phyloP scores from a whole-genome alignment of 106 monocot species.

The Phalaenopsis equestris region DNA sequence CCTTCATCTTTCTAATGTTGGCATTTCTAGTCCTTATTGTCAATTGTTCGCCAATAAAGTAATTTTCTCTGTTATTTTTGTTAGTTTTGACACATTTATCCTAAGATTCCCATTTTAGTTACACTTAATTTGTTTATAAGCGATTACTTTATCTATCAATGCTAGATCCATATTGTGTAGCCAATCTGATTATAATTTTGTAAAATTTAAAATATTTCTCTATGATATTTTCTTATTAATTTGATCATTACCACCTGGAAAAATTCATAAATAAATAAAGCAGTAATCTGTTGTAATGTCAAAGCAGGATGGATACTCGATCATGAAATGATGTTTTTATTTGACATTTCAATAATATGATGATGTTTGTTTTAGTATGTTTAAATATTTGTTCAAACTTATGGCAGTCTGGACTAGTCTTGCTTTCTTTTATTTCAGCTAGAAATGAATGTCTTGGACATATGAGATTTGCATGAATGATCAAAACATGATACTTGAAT shows the following conservation, averaged over 20 bases:
- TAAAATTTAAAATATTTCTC: neutral
- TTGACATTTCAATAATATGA: neutral
- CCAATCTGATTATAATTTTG: neutral
- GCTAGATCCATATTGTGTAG: neutral
- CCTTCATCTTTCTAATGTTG: neutral
- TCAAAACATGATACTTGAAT: neutral
- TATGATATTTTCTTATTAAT: neutral
- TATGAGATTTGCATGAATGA: neutral
- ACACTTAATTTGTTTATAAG: neutral
- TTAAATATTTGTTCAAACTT: neutral
- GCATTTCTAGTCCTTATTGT: neutral
- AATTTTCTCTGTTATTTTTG: neutral
- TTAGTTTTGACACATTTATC: neutral
- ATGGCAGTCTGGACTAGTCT: neutral
- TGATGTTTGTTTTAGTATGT: neutral
- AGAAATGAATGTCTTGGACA: neutral
- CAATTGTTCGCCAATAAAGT: neutral
- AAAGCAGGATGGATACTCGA: neutral
- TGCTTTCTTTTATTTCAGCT: neutral
- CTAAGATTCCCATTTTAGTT: neutral
- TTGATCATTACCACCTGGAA: neutral
- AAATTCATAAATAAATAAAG: neutral
- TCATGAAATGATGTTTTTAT: neutral
- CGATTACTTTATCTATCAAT: neutral
- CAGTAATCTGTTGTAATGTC: neutral